Base-by-base conservation (phyloP, 2,329 filamentous ascomycete species). In the Samsoniella hepiali region DNA sequence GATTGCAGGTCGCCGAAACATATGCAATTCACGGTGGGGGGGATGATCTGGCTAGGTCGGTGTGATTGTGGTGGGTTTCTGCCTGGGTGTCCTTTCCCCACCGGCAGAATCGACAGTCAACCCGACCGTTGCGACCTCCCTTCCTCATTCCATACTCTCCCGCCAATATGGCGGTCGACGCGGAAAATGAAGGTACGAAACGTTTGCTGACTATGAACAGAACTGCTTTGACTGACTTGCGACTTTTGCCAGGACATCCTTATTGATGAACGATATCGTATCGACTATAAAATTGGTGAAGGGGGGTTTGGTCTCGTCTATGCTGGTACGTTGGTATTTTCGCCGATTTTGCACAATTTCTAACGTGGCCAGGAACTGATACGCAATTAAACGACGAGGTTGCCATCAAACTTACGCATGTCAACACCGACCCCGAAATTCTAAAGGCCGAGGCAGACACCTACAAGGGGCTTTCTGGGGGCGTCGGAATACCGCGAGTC, bases 371-470 rank as follows among this genome's bases (percentile, higher is more conserved):
- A 68, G 69, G 66, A n/a, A 70, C 65, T 36, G 65, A 70, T 63
- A 60, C 66, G 11, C 2, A 64, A 27, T 63, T 59, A 4, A 65
- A 73, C 70, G 36, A 77, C 69, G n/a, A 77, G 69, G 69, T 73
- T 10, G 75, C 70, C 69, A 77, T 78, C 49, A 72, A 72, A 44
- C 66, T 70, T 29, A 56, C 38, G 29, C 54, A 36, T 44, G 27
- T 59, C 29, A 53, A 47, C 40, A 59, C 34, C 5, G 47, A 58
- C n/a, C 31, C 44, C 22, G 49, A 65, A 6, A 58, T 62, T 6
- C 65, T 69, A 32, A 42, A 67, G 17, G 27, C 44, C 17, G 70
- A 72, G 54, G 62, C 65, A 4, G n/a, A 63, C n/a, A 57, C 51
- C 2, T 68, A 67, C 44, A 58, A 57, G 27, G 36, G 56, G 8